Evolutionary conservation across 306 rosid species (phyloP).

Genomic region (Rosa persica): DNA sequence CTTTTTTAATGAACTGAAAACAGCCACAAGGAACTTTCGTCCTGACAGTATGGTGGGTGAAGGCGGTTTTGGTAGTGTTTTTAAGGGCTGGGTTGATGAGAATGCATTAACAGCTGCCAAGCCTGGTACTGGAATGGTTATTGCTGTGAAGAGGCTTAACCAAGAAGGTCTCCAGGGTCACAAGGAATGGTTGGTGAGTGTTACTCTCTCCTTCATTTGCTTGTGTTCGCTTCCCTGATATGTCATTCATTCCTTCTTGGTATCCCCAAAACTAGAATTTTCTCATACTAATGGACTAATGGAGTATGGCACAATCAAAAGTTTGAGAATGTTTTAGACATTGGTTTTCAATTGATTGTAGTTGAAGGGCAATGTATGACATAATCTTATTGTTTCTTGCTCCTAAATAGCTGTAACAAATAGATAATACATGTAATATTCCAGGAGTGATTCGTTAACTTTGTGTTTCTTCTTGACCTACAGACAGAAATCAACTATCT

Average conservation of each 20-base stretch:
- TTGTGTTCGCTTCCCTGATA: neutral
- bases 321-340: neutral
- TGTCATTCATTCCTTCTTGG: neutral
- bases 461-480: slow-evolving; percentile 26
- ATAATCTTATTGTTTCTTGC: neutral
- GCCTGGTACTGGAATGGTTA: slow-evolving; percentile 86
- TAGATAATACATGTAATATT: slow-evolving; percentile 12
- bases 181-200: slow-evolving; percentile 98
- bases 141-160: slow-evolving; percentile 93
- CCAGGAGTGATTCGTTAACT: slow-evolving; percentile 25
- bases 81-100: slow-evolving; percentile 96
- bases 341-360: neutral
- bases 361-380: neutral
- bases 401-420: slow-evolving; percentile 10
- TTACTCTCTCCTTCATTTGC: slow-evolving; percentile 16
- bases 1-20: slow-evolving; percentile 64
- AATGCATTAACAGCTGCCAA: slow-evolving; percentile 62
- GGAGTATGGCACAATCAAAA: neutral
- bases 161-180: slow-evolving; percentile 97
- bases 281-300: neutral
- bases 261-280: neutral
- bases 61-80: slow-evolving; percentile 94
- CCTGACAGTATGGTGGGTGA: slow-evolving; percentile 97
- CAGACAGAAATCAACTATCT: slow-evolving; percentile 91
- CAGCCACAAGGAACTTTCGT: slow-evolving; percentile 91